Evolutionary conservation across 1,139 yeast genomes (phyloP), one percentile per base, ranked within the genome.

Genomic region (Diutina siamensis): DNA sequence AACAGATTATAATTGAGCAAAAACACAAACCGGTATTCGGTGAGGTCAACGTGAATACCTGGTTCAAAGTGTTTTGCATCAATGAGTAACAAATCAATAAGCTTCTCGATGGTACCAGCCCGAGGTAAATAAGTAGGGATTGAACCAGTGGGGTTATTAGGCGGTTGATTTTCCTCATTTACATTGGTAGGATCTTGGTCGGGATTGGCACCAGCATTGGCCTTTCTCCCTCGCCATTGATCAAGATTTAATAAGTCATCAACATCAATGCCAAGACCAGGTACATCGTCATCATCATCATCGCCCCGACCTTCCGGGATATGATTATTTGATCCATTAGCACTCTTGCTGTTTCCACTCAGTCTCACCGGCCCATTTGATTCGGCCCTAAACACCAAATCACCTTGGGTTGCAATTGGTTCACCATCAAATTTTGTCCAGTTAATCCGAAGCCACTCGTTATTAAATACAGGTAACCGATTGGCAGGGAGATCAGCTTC

Each of bases 11-110:
- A 71, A 48, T 67, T 70, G 50, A 70, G 58, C 49, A 71, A 57
- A 55, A 71, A 71, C 4, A 71, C 73, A 52, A 62, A 64, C 50
- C 76, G 52, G 53, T 65, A 71, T 52, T 71, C 76, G 0, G 70
- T 62, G 48, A 69, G 60, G 51, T 71, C 74, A 46, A 71, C 52
- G n/a, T 59, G 55, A n/a, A 67, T 59, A 25, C 60, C 57, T 19
- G 63, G 66, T 47, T 66, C 68, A 47, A 69, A 64, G 48, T 63
- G 64, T 41, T 57, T 61, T 10, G 71, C 60, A 49, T 71, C 75
- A 41, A 71, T 58, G 38, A 71, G 57, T 28, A 71, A 57, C 40
- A 71, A 57, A 49, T 71, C 76, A 48, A 71, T 60, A 51, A 71
- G 60, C 49, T 58, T 63, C 50, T 71, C 74, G 44, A 70, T 55